Conservation (phyloP, 164 flowering plant genomes). For the Nymphaea colorata region DNA sequence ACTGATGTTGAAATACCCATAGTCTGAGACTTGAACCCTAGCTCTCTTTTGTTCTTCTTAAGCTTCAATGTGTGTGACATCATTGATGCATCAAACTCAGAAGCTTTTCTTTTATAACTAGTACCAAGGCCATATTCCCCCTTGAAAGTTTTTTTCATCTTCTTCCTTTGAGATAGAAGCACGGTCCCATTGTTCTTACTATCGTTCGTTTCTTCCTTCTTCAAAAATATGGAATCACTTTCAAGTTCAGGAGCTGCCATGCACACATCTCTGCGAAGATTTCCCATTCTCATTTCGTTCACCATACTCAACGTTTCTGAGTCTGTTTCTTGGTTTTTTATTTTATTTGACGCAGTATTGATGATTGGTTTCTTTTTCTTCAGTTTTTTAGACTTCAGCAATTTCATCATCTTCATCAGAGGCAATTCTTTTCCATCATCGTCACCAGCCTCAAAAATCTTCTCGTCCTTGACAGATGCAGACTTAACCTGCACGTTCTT, state of each 20-base stretch:
- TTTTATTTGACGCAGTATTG: slow-evolving; percentile 16
- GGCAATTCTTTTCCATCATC: slow-evolving; percentile 75
- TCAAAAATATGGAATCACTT: too few relatives aligned
- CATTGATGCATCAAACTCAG: slow-evolving; percentile 26
- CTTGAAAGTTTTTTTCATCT: slow-evolving; percentile 24
- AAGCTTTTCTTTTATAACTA: slow-evolving; percentile 47
- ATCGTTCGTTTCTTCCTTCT: too few relatives aligned
- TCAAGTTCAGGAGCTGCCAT: slow-evolving; percentile 30
- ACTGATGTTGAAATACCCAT: neutral
- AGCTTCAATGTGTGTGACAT: slow-evolving; percentile 16
- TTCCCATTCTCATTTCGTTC: slow-evolving; percentile 67
- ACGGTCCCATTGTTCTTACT: slow-evolving; percentile 3
- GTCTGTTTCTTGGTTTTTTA: slow-evolving; percentile 30
- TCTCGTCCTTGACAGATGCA: slow-evolving; percentile 32
- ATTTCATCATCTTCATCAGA: slow-evolving; percentile 59
- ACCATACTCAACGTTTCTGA: slow-evolving; percentile 73
- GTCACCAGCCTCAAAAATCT: slow-evolving; percentile 35
- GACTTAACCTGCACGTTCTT: slow-evolving; percentile 26
- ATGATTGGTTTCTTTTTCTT: slow-evolving; percentile 34
- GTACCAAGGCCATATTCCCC: slow-evolving; percentile 27
- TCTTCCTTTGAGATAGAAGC: slow-evolving; percentile 23
- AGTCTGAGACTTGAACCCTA: slow-evolving; percentile 10
- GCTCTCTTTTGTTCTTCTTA: slow-evolving; percentile 17
- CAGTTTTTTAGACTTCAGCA: slow-evolving; percentile 41
- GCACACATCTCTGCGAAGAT: slow-evolving; percentile 23